Base-by-base conservation (phyloP, 2,329 filamentous ascomycete genomes). In the Colletotrichum chlorophyti region DNA sequence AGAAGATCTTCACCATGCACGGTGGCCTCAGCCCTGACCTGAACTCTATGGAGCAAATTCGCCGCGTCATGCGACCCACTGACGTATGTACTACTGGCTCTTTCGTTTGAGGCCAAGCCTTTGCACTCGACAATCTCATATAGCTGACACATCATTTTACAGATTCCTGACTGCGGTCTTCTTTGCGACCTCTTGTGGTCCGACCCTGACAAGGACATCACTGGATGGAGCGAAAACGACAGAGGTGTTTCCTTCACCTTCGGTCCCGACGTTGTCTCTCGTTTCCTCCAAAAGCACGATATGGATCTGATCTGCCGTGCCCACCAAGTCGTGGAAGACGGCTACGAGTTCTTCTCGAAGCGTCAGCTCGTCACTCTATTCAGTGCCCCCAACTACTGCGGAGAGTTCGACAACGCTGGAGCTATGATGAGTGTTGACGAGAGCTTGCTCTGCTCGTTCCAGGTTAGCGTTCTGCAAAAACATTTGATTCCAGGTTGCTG, bases 1-100 rank as follows among this genome's bases (percentile, higher is more conserved):
- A 97, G 83, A 99, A 98, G 89, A 99, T 99, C 74, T 98, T 99
- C 83, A 97, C 93, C 72, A 97, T 99, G 94, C 95, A 99, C 79
- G 95, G 95, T 73, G 95, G 95, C 72, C 81, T 99, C 70, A 97
- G 93, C 76, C 95, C 95, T 40, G 95, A 97, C 74, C 83, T 99
- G 65, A 97, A 98, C 84, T 97, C 93, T 29, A 99, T 99, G 95
- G 95, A 99, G 82, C 94, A 99, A 83, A 99, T 99, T 69, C 92
- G 95, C 74, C 91, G 94, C 68, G 94, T 99, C 67, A 98, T 98
- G 93, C 90, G 95, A 70, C 95, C 95, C 61, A 99, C 95, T 69
- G 95, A 99, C 84, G 94, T 98, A 86, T 82, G 93, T 86, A 38
- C n/a, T 32, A 54, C n/a, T n/a, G n/a, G n/a, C n/a, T 27, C 51